A percentile compares a stretch with the other conserved stretches of the same genome.
These are phyloP conservation scores for Plasmodium vinckei DNA, from an alignment of 169 alveolate species.

Conservation along the genomic window DNA sequence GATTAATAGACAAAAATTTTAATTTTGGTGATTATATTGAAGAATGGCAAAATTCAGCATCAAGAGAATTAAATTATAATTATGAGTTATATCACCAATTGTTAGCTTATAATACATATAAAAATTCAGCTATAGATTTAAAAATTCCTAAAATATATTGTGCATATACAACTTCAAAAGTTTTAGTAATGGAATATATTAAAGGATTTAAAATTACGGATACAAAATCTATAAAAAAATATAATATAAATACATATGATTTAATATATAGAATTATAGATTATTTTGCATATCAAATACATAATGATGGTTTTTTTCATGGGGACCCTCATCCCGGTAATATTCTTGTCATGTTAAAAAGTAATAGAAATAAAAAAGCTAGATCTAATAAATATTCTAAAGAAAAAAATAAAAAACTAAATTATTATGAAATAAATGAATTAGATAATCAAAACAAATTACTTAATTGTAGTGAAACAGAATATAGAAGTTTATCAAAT, in stretches of 20 bases:
- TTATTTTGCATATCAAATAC: slow-evolving; percentile 83
- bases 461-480: background rate
- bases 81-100: slow-evolving; percentile 86
- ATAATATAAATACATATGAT: slow-evolving; percentile 76
- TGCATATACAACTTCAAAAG: slow-evolving; percentile 84
- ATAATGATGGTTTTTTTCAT: slow-evolving; percentile 88
- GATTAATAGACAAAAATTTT: slow-evolving; percentile 79
- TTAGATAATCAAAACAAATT: background rate
- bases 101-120: slow-evolving; percentile 85
- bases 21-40: slow-evolving; percentile 87
- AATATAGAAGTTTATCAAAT: background rate
- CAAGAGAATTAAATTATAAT: slow-evolving; percentile 89
- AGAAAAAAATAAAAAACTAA: background rate
- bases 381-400: background rate
- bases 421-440: background rate
- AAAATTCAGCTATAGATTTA: slow-evolving; percentile 85
- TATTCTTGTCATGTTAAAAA: slow-evolving; percentile 82
- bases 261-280: slow-evolving; percentile 82
- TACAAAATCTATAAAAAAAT: slow-evolving; percentile 76
- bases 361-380: background rate
- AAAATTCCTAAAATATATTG: slow-evolving; percentile 87
- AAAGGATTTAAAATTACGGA: slow-evolving; percentile 92
- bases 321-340: slow-evolving; percentile 96
- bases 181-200: slow-evolving; percentile 92
- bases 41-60: slow-evolving; percentile 91